phyloP scores from a whole-genome alignment of 163 green algal species.

The Scenedesmus sp. region DNA sequence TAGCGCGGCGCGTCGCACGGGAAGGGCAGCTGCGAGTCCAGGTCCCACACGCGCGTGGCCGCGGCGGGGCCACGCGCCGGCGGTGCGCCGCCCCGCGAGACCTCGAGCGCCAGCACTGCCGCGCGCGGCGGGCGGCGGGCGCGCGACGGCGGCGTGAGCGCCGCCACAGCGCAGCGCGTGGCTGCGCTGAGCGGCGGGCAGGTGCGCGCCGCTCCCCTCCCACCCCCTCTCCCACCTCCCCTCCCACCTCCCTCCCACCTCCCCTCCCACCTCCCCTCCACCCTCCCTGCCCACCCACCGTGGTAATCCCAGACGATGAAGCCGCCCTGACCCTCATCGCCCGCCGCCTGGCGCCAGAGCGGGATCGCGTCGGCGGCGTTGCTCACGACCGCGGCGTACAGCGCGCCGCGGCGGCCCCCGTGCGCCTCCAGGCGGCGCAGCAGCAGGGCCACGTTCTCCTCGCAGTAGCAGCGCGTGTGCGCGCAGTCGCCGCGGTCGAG shows the following conservation, averaged over 20 bases:
- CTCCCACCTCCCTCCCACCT: no score
- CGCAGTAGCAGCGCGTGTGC: constrained; percentile 38
- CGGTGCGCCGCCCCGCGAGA: no score
- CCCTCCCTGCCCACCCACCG: neutral
- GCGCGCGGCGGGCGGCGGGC: no score
- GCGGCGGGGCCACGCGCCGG: no score
- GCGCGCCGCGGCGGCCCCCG: neutral
- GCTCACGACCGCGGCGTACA: constrained; percentile 27
- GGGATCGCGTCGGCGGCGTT: constrained; percentile 26
- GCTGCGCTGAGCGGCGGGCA: neutral
- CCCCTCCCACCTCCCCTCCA: neutral
- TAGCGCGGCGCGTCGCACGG: constrained; percentile 33
- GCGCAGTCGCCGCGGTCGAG: neutral
- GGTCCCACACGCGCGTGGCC: constrained; percentile 24
- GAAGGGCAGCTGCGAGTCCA: constrained; percentile 36
- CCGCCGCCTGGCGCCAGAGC: constrained; percentile 13
- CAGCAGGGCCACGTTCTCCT: constrained; percentile 31
- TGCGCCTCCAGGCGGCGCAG: neutral
- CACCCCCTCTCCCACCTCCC: no score
- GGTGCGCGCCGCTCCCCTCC: no score
- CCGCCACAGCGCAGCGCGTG: neutral
- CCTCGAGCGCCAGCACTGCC: no score
- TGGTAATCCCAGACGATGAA: constrained; percentile 45
- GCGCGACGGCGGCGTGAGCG: no score
- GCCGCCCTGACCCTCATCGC: neutral